Conservation (phyloP, 2,329 filamentous ascomycete genomes). For the Acrodontium crateriforme region DNA sequence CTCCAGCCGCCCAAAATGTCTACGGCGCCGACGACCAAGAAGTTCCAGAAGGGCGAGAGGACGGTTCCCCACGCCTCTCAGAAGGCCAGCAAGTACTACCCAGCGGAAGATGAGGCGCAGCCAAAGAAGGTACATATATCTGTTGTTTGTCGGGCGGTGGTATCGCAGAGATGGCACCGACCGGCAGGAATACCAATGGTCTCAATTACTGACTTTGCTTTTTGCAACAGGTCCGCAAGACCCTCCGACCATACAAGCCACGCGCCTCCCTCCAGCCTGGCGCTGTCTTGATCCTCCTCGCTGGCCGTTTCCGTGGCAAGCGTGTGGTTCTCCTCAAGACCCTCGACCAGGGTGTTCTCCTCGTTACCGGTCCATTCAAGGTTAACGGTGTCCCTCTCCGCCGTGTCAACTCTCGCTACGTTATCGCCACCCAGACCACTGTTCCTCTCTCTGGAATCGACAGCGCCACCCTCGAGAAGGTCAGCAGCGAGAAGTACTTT, state of each 20-base stretch:
- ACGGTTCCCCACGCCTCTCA: conserved; percentile 72
- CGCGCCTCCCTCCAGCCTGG: conserved; percentile 85
- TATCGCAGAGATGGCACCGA: neutral
- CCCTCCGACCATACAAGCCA: conserved; percentile 72
- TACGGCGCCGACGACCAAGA: conserved; percentile 53
- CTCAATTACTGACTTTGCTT: no score
- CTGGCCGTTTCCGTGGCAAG: conserved; percentile 99
- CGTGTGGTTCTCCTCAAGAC: conserved; percentile 97
- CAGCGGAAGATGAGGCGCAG: conserved; percentile 77
- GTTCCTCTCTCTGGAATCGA: conserved; percentile 78
- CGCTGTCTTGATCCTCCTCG: conserved; percentile 95
- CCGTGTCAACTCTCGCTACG: conserved; percentile 82
- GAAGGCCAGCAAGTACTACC: conserved; percentile 99
- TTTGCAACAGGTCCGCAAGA: conserved; percentile 73
- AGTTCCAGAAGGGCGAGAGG: conserved; percentile 94
- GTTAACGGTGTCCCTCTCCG: conserved; percentile 98
- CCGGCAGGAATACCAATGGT: neutral
- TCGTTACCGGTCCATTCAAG: conserved; percentile 99
- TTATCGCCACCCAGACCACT: conserved; percentile 79
- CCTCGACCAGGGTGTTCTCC: conserved; percentile 92
- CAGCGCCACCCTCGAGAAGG: conserved; percentile 58
- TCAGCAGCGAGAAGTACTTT: conserved; percentile 77
- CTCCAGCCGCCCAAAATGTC: conserved; percentile 21
- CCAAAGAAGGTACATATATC: conserved; percentile 73
- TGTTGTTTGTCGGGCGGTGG: conserved; percentile 21